phyloP scores from a whole-genome alignment of 305 asterid genomes.

The Rubia balearica region DNA sequence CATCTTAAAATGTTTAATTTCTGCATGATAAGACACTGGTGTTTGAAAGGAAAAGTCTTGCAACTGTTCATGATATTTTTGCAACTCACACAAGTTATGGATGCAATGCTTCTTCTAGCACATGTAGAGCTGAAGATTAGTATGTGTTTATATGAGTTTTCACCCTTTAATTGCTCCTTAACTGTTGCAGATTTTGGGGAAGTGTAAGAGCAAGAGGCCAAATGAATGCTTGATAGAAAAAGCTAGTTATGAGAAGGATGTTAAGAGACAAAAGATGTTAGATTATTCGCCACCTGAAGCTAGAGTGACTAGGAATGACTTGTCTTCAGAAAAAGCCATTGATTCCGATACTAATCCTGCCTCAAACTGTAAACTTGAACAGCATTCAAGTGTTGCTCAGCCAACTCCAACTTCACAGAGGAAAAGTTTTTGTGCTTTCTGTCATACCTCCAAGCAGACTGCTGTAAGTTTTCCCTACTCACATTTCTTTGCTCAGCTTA shows the following conservation, averaged over 20 bases:
- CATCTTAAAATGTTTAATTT: neutral
- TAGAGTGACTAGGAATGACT: slow-evolving; percentile 20
- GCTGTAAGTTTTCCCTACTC: slow-evolving; percentile 45
- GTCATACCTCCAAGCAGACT: slow-evolving; percentile 57
- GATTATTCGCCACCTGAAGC: slow-evolving; percentile 31
- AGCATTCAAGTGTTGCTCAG: slow-evolving; percentile 27
- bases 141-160: neutral
- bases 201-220: slow-evolving; percentile 22
- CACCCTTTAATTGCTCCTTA: neutral
- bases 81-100: neutral
- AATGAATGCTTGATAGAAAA: slow-evolving; percentile 17
- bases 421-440: slow-evolving; percentile 60
- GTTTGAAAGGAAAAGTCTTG: neutral
- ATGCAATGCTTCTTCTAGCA: neutral
- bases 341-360: slow-evolving; percentile 23
- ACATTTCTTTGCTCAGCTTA: neutral
- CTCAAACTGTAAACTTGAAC: slow-evolving; percentile 28
- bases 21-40: neutral
- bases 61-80: neutral
- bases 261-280: slow-evolving; percentile 61
- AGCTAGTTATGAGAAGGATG: slow-evolving; percentile 33
- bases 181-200: slow-evolving; percentile 31
- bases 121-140: neutral
- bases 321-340: slow-evolving; percentile 17
- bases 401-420: slow-evolving; percentile 24